Evolutionary conservation across 805 yeast genomes (phyloP).

Genomic region (Wickerhamomyces silvicola): DNA sequence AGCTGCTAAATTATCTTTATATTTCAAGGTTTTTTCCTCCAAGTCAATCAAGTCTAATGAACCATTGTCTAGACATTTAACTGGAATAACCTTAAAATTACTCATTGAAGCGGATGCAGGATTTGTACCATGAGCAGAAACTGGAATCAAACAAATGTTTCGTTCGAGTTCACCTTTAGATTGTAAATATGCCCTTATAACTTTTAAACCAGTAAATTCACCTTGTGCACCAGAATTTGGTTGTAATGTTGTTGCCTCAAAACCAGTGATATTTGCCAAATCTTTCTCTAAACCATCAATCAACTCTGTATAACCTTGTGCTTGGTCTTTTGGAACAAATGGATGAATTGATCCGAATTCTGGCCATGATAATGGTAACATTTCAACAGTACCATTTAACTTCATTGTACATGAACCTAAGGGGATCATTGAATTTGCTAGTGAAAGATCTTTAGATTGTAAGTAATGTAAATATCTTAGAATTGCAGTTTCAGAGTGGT

Average conservation of each 20-base stretch:
- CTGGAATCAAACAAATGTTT: conserved; percentile 89
- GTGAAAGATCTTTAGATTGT: conserved; percentile 83
- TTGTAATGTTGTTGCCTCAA: conserved; percentile 83
- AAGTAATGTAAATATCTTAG: conserved; percentile 80
- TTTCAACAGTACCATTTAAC: conserved; percentile 88
- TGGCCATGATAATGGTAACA: conserved; percentile 93
- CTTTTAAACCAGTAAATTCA: conserved; percentile 89
- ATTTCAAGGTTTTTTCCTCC: conserved; percentile 60
- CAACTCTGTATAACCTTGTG: conserved; percentile 76
- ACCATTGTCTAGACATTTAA: conserved; percentile 81
- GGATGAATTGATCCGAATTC: conserved; percentile 88
- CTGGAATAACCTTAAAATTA: conserved; percentile 88
- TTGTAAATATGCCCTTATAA: conserved; percentile 71
- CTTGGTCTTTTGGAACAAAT: conserved; percentile 84
- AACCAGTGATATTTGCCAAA: conserved; percentile 88
- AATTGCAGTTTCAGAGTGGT: conserved; percentile 95
- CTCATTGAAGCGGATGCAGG: conserved; percentile 99
- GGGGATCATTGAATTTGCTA: conserved; percentile 96
- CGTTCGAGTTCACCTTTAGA: conserved; percentile 66
- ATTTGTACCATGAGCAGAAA: conserved; percentile 96
- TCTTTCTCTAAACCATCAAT: conserved; percentile 75
- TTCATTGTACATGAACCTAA: conserved; percentile 98
- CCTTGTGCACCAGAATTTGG: conserved; percentile 99
- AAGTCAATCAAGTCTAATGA: conserved; percentile 79
- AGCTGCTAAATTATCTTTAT: conserved; percentile 71